Base-by-base conservation (phyloP, 2,329 filamentous ascomycete species). In the Cladosporium sp. region DNA sequence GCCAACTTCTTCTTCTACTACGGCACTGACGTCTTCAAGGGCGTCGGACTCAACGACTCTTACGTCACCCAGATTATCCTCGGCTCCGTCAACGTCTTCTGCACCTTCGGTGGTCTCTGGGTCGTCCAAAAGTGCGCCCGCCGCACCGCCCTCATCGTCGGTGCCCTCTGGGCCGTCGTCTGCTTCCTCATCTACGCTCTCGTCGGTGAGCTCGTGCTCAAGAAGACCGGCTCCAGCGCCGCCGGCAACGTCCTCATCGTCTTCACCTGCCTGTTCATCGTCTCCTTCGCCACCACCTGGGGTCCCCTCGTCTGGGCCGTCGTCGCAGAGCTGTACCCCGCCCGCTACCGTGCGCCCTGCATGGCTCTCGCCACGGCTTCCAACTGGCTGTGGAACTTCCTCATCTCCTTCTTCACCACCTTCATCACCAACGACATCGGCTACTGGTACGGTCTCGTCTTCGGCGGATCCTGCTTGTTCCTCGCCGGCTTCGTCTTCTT, bases 121-220 rank as follows among this genome's bases (percentile, higher is more conserved):
- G 72, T 79, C 51, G 75, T 80, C 12, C 77, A 80, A 67, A 76
- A 75, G 62, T 78, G 72, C 67, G 78, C 78, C 44, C 76, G 78
- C 51, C 75, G 78, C 3, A 74, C 74, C 2, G 71, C 78, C 1
- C 71, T 80, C 13, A 71, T 80, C 45, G 73, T 73, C 40, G 78
- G 78, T 25, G 77, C 77, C 3, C 62, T 62, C 3, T 72, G 70
- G 68, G 68, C 69, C 58, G 68, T 70, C 60, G 66, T 71, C 62
- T 71, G 90, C 71, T 91, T 91, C 73, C 73, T 88, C 66, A 78
- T 89, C 59, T 80, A 86, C 60, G 63, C 70, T 5, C 68, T 67
- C 19, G 67, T 72, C 17, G 67, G 68, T 39, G 60, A 66, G 48
- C 70, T 65, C 45, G 54, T 61, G n/a, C 62, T 69, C 19, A 22